Conservation (phyloP, 192 early-diverging fungal species). For the Funneliformis mosseae region DNA sequence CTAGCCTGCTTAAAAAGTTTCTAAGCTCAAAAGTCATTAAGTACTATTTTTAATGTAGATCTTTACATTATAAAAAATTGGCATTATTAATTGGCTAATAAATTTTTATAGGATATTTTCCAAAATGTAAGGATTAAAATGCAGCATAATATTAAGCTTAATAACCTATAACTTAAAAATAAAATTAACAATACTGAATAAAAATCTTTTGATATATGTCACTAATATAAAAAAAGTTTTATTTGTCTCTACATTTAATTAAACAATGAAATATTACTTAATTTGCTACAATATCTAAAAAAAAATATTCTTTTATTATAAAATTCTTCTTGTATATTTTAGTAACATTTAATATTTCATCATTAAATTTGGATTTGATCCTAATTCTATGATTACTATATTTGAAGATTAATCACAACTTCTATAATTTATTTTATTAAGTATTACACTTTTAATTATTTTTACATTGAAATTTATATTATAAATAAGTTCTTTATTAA, state of each 20-base stretch:
- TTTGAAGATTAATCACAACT: not conserved
- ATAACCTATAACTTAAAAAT: not conserved
- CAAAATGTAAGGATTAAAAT: no score
- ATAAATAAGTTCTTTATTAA: not conserved
- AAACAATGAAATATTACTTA: not conserved
- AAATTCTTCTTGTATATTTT: constrained; percentile 7
- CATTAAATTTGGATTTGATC: no score
- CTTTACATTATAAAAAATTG: no score
- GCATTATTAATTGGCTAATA: no score
- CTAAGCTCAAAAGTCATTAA: no score
- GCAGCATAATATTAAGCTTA: no score
- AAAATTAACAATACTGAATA: not conserved
- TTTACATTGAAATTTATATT: no score
- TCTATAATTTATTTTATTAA: not conserved
- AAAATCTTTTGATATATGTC: not conserved
- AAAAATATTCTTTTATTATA: not conserved
- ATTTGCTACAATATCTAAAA: constrained; percentile 1
- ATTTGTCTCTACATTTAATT: not conserved
- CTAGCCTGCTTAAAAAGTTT: no score
- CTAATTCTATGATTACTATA: not conserved
- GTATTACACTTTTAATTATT: not conserved
- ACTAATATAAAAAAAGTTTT: not conserved
- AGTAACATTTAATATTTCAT: not conserved
- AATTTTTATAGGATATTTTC: no score
- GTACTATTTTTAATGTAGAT: no score